Evolutionary conservation across 2,329 filamentous ascomycete species (phyloP), one percentile per base, ranked within the genome.

Genomic region (Neonectria coccinea): DNA sequence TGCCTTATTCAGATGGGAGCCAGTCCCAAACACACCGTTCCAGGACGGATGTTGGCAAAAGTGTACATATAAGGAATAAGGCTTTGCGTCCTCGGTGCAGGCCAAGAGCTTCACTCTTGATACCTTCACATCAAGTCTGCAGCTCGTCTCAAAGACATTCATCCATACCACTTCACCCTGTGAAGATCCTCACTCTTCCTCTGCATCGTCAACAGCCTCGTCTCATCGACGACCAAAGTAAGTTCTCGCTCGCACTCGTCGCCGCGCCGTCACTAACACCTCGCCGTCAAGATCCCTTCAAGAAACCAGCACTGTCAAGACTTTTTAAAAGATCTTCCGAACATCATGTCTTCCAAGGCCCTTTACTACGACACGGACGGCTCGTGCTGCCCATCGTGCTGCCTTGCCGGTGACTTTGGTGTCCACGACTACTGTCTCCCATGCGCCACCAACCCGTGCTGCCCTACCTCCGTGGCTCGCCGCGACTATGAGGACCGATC

Each of bases 391-490:
- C 61, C 71, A 10, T 66, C 58, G 33, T 79, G 77, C 68, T 79
- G 77, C 65, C 71, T 67, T 25, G 71, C 76, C 25, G 66, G 66
- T 20, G 76, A 78, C 60, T 62, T 72, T 22, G 77, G 77, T 50
- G 73, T 59, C 9, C 77, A 78, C 62, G 77, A 78, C 47, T 77
- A 72, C 64, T 78, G 76, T 41, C 59, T 74, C 8, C 71, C 73
- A 14, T 78, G 66, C 56, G 61, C 56, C 41, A 25, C 66, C n/a
- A 74, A 70, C 18, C 70, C 73, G 2, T 73, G 71, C 54, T 69
- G 73, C 27, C 51, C 67, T 8, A 25, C 25, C 5, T 54, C n/a
- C 14, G 10, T 20, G 27, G n/a, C n/a, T 18, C 16, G 39, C 39
- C 10, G 9, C 3, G 39, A 4, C n/a, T 42, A 42, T n/a, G n/a